These are phyloP conservation scores for Barnettozyma botsteinii DNA, from an alignment of 805 yeast species.

Conservation along the genomic window DNA sequence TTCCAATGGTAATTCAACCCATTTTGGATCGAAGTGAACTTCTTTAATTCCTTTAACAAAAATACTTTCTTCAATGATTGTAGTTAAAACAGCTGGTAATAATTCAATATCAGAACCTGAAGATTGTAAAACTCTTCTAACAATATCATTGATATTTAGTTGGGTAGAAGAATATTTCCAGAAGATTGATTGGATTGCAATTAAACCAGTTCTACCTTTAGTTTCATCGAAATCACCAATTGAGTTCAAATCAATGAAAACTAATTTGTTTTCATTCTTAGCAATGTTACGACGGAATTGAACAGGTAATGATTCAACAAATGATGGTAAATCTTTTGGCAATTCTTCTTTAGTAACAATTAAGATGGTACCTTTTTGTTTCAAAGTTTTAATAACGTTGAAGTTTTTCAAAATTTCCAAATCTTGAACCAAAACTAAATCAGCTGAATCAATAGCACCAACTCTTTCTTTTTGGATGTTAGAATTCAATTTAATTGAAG, in stretches of 20 bases:
- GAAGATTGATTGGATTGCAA: constrained; percentile 74
- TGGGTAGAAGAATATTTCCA: constrained; percentile 68
- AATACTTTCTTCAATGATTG: constrained; percentile 50
- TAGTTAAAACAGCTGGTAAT: constrained; percentile 64
- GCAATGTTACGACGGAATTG: constrained; percentile 48
- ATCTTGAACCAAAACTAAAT: constrained; percentile 60
- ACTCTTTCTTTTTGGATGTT: constrained; percentile 19
- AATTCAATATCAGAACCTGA: constrained; percentile 79
- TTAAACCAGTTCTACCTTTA: constrained; percentile 65
- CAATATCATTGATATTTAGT: constrained; percentile 53
- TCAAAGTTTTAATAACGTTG: constrained; percentile 59
- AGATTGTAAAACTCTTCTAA: constrained; percentile 72
- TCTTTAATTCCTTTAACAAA: constrained; percentile 39
- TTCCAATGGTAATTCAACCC: constrained; percentile 23
- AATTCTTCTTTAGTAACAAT: constrained; percentile 33
- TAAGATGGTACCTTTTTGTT: constrained; percentile 50
- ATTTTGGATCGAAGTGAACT: constrained; percentile 25
- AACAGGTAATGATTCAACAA: constrained; percentile 48
- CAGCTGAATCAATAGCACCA: constrained; percentile 49
- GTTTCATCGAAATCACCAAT: constrained; percentile 67
- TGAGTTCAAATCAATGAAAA: constrained; percentile 54
- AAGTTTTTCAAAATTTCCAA: constrained; percentile 46
- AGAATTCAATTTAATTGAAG: constrained; percentile 19
- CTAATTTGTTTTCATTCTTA: constrained; percentile 45
- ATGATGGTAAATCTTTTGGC: constrained; percentile 36